Conservation (phyloP, 148 eudicot genomes). For the Drosera capensis region DNA sequence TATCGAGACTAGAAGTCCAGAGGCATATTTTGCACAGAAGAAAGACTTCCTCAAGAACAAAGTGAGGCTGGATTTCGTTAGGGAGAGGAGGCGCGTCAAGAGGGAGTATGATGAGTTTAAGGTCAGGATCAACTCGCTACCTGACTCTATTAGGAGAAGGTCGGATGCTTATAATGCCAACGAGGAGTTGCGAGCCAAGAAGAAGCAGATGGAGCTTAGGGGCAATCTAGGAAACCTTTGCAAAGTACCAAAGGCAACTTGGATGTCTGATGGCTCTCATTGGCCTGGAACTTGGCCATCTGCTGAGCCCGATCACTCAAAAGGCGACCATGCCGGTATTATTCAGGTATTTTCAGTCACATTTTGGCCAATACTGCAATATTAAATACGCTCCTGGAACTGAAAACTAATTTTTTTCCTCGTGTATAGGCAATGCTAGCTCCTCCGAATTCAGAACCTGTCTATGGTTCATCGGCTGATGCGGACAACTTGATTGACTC, state of each 20-base stretch:
- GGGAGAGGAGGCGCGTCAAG: neutral
- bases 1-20: neutral
- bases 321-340: conserved; percentile 87
- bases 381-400: neutral
- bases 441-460: conserved; percentile 69
- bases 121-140: neutral
- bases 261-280: conserved; percentile 91
- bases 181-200: conserved; percentile 33
- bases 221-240: conserved; percentile 24
- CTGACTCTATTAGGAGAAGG: neutral
- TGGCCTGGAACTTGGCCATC: conserved; percentile 98
- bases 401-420: conserved; percentile 2
- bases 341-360: conserved; percentile 48
- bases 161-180: neutral
- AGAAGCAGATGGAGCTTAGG: conserved; percentile 55
- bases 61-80: neutral
- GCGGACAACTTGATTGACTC: conserved; percentile 57
- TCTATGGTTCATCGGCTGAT: conserved; percentile 52
- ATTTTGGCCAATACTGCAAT: neutral
- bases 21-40: neutral
- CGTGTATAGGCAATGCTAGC: conserved; percentile 66
- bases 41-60: neutral
- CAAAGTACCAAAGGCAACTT: conserved; percentile 64
- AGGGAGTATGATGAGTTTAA: neutral
- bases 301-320: conserved; percentile 65